phyloP scores from a whole-genome alignment of 768 basidiomycete genomes.

The Kwoniella bestiolae region DNA sequence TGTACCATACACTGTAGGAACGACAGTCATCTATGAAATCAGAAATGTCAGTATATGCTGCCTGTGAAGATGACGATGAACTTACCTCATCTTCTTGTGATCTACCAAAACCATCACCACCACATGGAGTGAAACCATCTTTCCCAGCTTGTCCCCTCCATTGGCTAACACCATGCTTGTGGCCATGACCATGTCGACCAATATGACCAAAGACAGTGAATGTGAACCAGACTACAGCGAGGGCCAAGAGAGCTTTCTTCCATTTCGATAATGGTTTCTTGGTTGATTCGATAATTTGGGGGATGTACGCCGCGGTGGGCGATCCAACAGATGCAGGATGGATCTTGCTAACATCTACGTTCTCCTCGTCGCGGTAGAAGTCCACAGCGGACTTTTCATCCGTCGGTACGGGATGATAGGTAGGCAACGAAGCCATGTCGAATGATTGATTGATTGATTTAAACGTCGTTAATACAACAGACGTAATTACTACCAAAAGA shows the following conservation, averaged over 20 bases:
- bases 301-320: not conserved
- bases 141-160: constrained; percentile 1
- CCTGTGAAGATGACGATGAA: not conserved
- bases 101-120: not conserved
- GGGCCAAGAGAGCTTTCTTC: constrained; percentile 24
- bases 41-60: not conserved
- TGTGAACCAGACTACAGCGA: constrained; percentile 16
- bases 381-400: constrained; percentile 18
- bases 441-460: not conserved
- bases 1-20: constrained; percentile 10
- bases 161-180: not conserved
- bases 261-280: constrained; percentile 13
- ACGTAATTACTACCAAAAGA: not conserved
- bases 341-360: constrained; percentile 1
- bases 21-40: not conserved
- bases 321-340: constrained; percentile 23
- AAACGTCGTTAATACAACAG: not conserved
- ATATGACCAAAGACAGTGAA: constrained; percentile 3
- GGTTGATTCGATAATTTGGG: not conserved
- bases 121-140: not conserved
- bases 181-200: constrained; percentile 9
- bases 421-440: constrained; percentile 15
- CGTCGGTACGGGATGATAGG: constrained; percentile 8
- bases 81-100: constrained; percentile 14
- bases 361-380: not conserved